A percentile compares a stretch with the other conserved stretches of the same genome.
Conservation (phyloP, 305 asterid genomes). For the Fraxinus baroniana region DNA sequence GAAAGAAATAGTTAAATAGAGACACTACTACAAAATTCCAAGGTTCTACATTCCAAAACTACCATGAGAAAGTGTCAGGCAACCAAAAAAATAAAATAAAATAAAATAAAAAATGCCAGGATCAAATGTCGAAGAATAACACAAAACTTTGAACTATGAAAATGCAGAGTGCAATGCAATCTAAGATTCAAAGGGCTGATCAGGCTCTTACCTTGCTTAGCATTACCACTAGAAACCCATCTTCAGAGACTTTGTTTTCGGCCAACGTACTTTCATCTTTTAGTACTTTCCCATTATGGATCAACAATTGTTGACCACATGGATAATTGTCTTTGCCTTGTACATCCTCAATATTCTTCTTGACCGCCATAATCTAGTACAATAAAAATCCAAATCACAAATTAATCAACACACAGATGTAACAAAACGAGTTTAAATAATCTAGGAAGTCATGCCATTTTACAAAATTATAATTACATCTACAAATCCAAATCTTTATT, state of each 20-base stretch:
- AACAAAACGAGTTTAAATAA: neutral
- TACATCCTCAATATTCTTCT: conserved; percentile 81
- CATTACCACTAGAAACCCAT: conserved; percentile 95
- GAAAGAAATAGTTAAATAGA: too few species aligned
- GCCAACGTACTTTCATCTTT: conserved; percentile 81
- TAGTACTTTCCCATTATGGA: conserved; percentile 87
- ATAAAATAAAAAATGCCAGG: too few species aligned
- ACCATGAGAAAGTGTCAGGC: too few species aligned
- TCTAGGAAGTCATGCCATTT: neutral
- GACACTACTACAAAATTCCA: too few species aligned
- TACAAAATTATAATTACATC: neutral
- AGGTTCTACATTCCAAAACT: too few species aligned
- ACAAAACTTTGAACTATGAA: too few species aligned
- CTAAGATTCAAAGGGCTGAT: too few species aligned
- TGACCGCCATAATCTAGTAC: conserved; percentile 76
- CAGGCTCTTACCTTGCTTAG: conserved; percentile 71
- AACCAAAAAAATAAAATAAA: too few species aligned
- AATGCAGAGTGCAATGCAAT: too few species aligned
- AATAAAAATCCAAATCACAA: conserved; percentile 5
- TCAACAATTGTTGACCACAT: conserved; percentile 85
- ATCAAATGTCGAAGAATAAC: too few species aligned
- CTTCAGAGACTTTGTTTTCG: conserved; percentile 86
- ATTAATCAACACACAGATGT: conserved; percentile 12
- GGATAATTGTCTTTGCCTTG: conserved; percentile 93
- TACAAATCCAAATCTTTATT: neutral